These are phyloP conservation scores for Ustilago loliicola DNA, from an alignment of 1,284 basidiomycete genomes.

Conservation along the genomic window DNA sequence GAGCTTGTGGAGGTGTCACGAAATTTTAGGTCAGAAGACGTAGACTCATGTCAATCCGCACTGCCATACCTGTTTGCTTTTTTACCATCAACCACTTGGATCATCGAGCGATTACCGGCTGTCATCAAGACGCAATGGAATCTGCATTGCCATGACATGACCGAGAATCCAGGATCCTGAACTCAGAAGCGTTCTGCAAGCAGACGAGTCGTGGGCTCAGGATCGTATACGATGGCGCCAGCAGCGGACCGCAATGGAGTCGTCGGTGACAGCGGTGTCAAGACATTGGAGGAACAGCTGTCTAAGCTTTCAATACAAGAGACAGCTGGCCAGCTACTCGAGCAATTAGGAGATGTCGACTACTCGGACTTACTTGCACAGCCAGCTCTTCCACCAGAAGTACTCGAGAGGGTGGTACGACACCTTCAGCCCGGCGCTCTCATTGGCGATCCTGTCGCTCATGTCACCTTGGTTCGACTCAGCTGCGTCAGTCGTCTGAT, in stretches of 20 bases:
- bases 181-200: slow-evolving; percentile 34
- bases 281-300: slow-evolving; percentile 17
- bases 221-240: slow-evolving; percentile 25
- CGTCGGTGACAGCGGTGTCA: not conserved
- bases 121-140: slow-evolving; percentile 3
- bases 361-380: slow-evolving; percentile 28
- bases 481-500: slow-evolving; percentile 51
- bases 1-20: slow-evolving; percentile 18
- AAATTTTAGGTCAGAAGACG: slow-evolving; percentile 2
- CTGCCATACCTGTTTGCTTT: not conserved
- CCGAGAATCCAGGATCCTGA: slow-evolving; percentile 9
- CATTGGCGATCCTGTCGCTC: slow-evolving; percentile 48
- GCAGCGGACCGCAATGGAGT: not conserved
- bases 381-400: slow-evolving; percentile 59
- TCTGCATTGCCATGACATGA: slow-evolving; percentile 26
- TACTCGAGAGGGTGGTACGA: slow-evolving; percentile 51
- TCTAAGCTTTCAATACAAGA: slow-evolving; percentile 27
- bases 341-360: slow-evolving; percentile 26
- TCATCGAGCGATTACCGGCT: not conserved
- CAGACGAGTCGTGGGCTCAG: slow-evolving; percentile 38
- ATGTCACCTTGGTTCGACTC: slow-evolving; percentile 54
- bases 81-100: not conserved
- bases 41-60: not conserved
- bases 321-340: slow-evolving; percentile 28
- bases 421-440: slow-evolving; percentile 46